phyloP scores from a whole-genome alignment of 108 stramenopile genomes.

The Aurantiochytrium sp. region DNA sequence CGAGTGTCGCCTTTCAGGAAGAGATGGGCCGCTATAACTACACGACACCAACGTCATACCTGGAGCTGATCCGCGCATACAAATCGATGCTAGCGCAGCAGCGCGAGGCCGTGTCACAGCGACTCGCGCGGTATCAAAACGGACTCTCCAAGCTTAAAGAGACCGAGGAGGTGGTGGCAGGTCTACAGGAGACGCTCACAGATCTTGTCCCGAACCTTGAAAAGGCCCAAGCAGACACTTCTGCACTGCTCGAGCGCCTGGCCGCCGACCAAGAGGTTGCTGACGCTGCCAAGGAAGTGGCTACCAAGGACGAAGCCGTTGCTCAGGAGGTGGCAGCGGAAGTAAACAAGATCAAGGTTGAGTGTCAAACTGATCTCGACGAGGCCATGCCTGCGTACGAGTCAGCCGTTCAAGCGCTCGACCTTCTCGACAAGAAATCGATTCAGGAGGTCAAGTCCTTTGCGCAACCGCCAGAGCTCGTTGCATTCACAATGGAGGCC shows the following conservation, averaged over 20 bases:
- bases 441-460: constrained; percentile 51
- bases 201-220: constrained; percentile 31
- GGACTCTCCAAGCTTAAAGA: constrained; percentile 45
- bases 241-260: constrained; percentile 21
- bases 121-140: constrained; percentile 40
- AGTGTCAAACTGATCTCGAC: constrained; percentile 52
- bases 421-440: constrained; percentile 45
- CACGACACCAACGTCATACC: constrained; percentile 54
- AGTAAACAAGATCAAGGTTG: constrained; percentile 45
- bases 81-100: constrained; percentile 41
- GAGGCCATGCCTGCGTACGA: constrained; percentile 56
- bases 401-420: constrained; percentile 40
- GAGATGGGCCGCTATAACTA: constrained; percentile 47
- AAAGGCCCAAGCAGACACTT: constrained; percentile 16
- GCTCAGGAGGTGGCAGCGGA: constrained; percentile 48
- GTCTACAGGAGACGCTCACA: constrained; percentile 20
- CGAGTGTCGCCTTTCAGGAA: constrained; percentile 20
- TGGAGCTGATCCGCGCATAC: constrained; percentile 55
- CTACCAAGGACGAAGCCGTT: constrained; percentile 40
- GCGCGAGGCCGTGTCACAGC: constrained; percentile 28
- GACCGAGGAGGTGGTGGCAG: constrained; percentile 43
- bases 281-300: constrained; percentile 42
- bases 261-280: constrained; percentile 43
- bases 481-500: constrained; percentile 47
- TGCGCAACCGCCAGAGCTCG: constrained; percentile 46